Evolutionary conservation across 257 asterid genomes (phyloP).

Genomic region (Sherardia arvensis): DNA sequence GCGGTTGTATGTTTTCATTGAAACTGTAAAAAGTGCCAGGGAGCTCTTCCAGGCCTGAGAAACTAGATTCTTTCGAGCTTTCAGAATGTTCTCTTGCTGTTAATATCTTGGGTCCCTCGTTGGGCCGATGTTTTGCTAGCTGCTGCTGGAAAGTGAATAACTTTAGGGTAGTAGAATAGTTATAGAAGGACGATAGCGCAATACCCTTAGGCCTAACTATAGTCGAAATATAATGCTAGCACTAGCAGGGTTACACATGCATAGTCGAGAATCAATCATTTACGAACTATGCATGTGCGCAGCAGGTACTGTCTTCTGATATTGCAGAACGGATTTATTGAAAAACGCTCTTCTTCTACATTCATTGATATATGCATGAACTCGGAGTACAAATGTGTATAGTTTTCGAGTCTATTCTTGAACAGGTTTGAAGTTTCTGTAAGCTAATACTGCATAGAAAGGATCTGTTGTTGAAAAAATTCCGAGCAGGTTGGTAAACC

Average conservation of each 20-base stretch:
- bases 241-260: background rate
- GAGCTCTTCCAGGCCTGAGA: slow-evolving; percentile 2
- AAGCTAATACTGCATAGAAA: slow-evolving; percentile 64
- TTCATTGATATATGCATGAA: background rate
- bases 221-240: too few species aligned
- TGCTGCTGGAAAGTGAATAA: background rate
- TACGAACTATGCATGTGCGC: background rate
- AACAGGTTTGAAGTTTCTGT: slow-evolving; percentile 56
- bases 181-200: background rate
- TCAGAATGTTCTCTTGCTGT: background rate
- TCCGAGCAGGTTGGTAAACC: slow-evolving; percentile 35
- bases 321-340: background rate
- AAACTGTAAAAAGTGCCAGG: slow-evolving; percentile 27
- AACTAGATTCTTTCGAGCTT: background rate
- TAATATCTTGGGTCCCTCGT: background rate
- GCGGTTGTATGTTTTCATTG: slow-evolving; percentile 55
- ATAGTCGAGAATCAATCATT: background rate
- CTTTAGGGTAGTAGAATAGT: background rate
- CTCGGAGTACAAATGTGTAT: background rate
- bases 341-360: background rate
- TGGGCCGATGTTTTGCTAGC: background rate
- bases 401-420: slow-evolving; percentile 16
- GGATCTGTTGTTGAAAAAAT: slow-evolving; percentile 52
- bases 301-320: background rate
- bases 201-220: background rate